Conservation (phyloP, 164 flowering plant species). For the Vitis rupestris region DNA sequence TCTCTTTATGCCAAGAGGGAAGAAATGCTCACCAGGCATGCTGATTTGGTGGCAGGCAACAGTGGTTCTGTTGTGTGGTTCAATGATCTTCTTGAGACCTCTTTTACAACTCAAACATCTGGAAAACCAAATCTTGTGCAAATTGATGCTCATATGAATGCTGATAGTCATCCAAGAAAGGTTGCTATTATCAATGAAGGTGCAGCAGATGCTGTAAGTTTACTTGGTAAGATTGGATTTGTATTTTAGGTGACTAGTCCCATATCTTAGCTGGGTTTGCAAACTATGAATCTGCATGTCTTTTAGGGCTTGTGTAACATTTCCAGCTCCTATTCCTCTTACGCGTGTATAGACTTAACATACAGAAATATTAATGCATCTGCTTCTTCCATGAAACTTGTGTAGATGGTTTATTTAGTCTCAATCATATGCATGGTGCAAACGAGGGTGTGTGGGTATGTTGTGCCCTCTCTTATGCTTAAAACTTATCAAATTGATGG, state of each 20-base stretch:
- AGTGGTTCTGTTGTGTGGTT: constrained; percentile 49
- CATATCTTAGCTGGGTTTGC: background rate
- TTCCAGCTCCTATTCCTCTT: background rate
- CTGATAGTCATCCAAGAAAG: constrained; percentile 31
- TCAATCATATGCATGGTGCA: background rate
- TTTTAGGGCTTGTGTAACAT: background rate
- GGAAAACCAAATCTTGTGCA: constrained; percentile 13
- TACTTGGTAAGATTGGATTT: constrained; percentile 49
- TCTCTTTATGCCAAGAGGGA: constrained; percentile 74
- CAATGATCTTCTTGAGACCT: constrained; percentile 43
- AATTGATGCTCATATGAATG: constrained; percentile 10
- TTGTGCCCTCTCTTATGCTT: background rate
- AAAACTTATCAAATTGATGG: background rate
- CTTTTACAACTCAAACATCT: constrained; percentile 12
- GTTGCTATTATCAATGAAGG: constrained; percentile 83
- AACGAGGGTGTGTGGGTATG: background rate
- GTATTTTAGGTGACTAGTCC: too few relatives aligned
- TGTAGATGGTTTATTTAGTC: background rate
- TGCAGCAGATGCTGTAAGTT: constrained; percentile 74
- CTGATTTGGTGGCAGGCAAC: constrained; percentile 59
- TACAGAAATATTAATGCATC: background rate
- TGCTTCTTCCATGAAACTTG: background rate
- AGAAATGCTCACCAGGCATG: constrained; percentile 68
- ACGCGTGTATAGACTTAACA: background rate
- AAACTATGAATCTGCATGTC: background rate